Evolutionary conservation across 1,284 basidiomycete genomes (phyloP).

Genomic region (Ceratobasidium sp.): DNA sequence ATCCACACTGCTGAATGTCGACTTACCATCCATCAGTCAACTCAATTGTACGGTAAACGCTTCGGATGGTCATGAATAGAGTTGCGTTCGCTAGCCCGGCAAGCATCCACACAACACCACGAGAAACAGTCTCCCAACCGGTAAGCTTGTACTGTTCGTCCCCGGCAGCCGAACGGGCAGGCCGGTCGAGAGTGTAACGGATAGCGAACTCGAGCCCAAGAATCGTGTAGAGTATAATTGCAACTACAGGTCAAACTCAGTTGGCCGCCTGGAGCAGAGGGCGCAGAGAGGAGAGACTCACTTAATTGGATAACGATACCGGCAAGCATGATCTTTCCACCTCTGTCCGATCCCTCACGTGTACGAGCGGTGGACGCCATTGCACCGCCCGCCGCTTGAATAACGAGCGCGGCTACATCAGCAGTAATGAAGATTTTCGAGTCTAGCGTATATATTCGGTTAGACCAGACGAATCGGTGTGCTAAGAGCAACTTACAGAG

Average conservation of each 20-base stretch:
- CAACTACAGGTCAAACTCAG: slow-evolving; percentile 30
- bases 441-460: slow-evolving; percentile 41
- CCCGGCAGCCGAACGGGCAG: slow-evolving; percentile 38
- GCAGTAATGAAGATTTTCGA: slow-evolving; percentile 50
- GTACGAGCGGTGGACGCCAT: slow-evolving; percentile 43
- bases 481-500: slow-evolving; percentile 38
- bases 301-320: slow-evolving; percentile 46
- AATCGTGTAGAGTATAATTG: slow-evolving; percentile 47
- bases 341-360: slow-evolving; percentile 33
- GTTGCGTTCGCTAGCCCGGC: slow-evolving; percentile 38
- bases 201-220: slow-evolving; percentile 45
- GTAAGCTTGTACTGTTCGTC: slow-evolving; percentile 38
- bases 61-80: slow-evolving; percentile 36
- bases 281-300: slow-evolving; percentile 33
- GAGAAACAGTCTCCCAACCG: slow-evolving; percentile 4
- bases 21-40: slow-evolving; percentile 47
- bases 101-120: slow-evolving; percentile 36
- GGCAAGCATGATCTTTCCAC: slow-evolving; percentile 44
- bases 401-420: slow-evolving; percentile 50
- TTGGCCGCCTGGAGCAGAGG: neutral
- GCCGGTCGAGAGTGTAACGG: slow-evolving; percentile 39
- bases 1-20: neutral
- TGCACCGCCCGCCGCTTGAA: slow-evolving; percentile 53
- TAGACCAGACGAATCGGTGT: neutral
- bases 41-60: slow-evolving; percentile 42